Evolutionary conservation across 805 yeast species (phyloP).

Genomic region (Sungouiozyma intestinalis): DNA sequence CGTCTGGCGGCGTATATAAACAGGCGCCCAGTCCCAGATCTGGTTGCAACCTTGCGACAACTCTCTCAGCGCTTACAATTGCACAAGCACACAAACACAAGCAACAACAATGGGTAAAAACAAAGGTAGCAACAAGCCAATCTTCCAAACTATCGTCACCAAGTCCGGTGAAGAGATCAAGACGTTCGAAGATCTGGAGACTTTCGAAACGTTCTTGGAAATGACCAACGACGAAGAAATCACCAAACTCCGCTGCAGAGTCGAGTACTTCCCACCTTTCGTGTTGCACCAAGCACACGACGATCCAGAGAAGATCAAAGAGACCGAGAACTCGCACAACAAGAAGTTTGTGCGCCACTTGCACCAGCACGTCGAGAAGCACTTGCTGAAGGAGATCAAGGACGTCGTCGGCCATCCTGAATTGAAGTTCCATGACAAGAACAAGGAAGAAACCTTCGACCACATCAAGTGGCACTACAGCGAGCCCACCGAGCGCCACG

Average conservation of each 20-base stretch:
- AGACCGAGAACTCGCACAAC: constrained; percentile 61
- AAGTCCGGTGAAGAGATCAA: constrained; percentile 25
- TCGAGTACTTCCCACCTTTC: constrained; percentile 66
- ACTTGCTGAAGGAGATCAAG: constrained; percentile 56
- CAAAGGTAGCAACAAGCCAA: constrained; percentile 17
- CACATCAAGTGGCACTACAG: constrained; percentile 53
- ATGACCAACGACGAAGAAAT: constrained; percentile 72
- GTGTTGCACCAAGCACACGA: constrained; percentile 56
- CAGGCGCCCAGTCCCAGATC: background rate
- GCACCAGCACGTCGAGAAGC: constrained; percentile 68
- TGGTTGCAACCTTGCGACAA: background rate
- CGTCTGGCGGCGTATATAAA: background rate
- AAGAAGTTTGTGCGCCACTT: constrained; percentile 64
- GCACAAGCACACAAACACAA: background rate
- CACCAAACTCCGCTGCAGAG: constrained; percentile 55
- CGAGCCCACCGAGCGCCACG: constrained; percentile 49
- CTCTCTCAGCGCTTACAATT: background rate
- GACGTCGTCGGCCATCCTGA: constrained; percentile 44
- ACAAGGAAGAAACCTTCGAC: constrained; percentile 37
- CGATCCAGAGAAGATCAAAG: constrained; percentile 62
- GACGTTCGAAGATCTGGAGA: constrained; percentile 52
- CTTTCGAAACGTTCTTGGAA: constrained; percentile 57
- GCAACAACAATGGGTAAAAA: background rate
- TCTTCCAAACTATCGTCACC: constrained; percentile 20
- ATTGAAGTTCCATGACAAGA: constrained; percentile 42